Evolutionary conservation across 2,329 filamentous ascomycete species (phyloP), one percentile per base, ranked within the genome.

Genomic region (Intubia oerlemansii): DNA sequence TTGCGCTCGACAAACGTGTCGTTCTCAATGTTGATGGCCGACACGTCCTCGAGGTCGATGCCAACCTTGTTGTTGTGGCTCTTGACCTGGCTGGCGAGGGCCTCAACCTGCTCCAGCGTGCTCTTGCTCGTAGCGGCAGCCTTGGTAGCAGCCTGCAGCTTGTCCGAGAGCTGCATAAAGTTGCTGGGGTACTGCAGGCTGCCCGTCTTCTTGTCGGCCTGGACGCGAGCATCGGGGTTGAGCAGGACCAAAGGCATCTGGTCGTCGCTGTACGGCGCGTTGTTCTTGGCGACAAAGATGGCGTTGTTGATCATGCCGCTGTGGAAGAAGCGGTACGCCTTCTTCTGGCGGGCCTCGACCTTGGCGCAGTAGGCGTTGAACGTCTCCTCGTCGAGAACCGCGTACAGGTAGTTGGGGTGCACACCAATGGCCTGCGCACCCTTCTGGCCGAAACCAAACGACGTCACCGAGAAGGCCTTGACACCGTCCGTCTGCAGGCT

Each of bases 401-500:
- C 88, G 43, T 75, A 98, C 33, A 98, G 67, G 53, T 95, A 98
- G 55, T 78, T 85, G 46, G 90, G 81, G 51, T 98, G 88, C 29
- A 98, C 76, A 61, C 85, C 88, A 44, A 98, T 90, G 24, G 78
- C 85, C 53, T 98, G 90, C 16, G 88, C 80, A 47, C 88, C 88
- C 69, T 98, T 98, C 54, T 98, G 88, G 41, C 88, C 88, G 61
- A 98, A 98, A 53, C 88, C 88, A 51, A 98, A 98, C 0, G 90
- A 98, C 6, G 90, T 98, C 38, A 98, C 81, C 1, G 82, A 92
- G 66, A 98, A 95, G 10, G 88, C 90, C 59, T 95, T 98, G 62
- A 98, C 65, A 38, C 88, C 88, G 44, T 98, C 88, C 7, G 88
- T 98, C 59, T 98, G 88, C 42, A 98, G 84, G 51, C 71, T 78